Conservation (phyloP, 2,329 filamentous ascomycete genomes). For the Fusarium pseudoanthophilum region DNA sequence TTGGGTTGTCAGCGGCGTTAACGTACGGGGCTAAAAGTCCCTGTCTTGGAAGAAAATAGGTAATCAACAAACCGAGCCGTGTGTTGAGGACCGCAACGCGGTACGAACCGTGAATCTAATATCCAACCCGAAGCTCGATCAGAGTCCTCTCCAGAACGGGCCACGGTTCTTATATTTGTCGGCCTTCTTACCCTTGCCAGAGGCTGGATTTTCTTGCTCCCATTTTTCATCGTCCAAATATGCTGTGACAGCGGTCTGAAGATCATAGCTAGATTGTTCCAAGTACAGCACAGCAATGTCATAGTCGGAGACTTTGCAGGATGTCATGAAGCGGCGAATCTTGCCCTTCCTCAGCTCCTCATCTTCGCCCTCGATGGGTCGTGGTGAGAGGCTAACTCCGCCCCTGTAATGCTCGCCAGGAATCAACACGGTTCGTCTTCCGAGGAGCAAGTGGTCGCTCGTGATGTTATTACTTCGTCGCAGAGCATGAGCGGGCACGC, state of each 20-base stretch:
- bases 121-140: slow-evolving; percentile 30
- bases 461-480: slow-evolving; percentile 75
- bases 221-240: slow-evolving; percentile 79
- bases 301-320: slow-evolving; percentile 80
- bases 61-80: slow-evolving; percentile 40
- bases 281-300: slow-evolving; percentile 81
- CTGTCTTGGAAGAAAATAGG: slow-evolving; percentile 41
- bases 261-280: slow-evolving; percentile 73
- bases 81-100: slow-evolving; percentile 38
- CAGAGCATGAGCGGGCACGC: slow-evolving; percentile 71
- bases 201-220: slow-evolving; percentile 73
- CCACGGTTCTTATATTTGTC: slow-evolving; percentile 48
- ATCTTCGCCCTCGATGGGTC: slow-evolving; percentile 78
- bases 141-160: slow-evolving; percentile 49
- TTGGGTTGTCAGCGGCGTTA: slow-evolving; percentile 47
- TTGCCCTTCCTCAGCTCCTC: slow-evolving; percentile 77
- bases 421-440: slow-evolving; percentile 75
- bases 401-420: slow-evolving; percentile 76
- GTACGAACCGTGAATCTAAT: slow-evolving; percentile 47
- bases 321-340: slow-evolving; percentile 81
- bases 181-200: slow-evolving; percentile 37
- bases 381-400: slow-evolving; percentile 74
- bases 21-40: slow-evolving; percentile 41
- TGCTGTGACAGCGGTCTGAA: slow-evolving; percentile 70
- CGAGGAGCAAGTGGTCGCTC: slow-evolving; percentile 76